phyloP scores from a whole-genome alignment of 2,329 filamentous ascomycete genomes.

The Bimuria novae-zelandiae region DNA sequence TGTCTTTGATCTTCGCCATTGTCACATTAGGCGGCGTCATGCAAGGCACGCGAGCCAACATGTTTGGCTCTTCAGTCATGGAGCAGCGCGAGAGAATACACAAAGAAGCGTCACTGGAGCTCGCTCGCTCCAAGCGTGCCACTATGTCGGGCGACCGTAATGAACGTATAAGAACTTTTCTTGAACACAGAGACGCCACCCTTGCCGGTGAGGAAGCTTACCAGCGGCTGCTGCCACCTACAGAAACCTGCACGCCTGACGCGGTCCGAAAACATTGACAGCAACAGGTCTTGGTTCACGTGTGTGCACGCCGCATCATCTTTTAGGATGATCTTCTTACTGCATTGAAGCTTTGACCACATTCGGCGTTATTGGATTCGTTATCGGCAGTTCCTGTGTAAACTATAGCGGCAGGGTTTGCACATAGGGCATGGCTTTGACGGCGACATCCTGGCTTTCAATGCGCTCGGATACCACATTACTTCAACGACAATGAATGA shows the following conservation, averaged over 20 bases:
- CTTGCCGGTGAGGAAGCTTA: conserved; percentile 51
- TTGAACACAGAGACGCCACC: conserved; percentile 59
- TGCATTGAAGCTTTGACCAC: conserved; percentile 1
- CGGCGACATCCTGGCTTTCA: conserved; percentile 19
- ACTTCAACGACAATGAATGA: conserved; percentile 20
- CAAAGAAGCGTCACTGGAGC: conserved; percentile 67
- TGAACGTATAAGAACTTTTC: conserved; percentile 73
- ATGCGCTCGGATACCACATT: conserved; percentile 31
- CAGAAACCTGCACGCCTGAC: conserved; percentile 53
- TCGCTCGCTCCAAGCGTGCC: conserved; percentile 61
- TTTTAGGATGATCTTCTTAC: conserved; percentile 4
- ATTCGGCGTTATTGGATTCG: conserved; percentile 13
- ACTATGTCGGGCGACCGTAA: conserved; percentile 54
- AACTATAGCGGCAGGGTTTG: conserved; percentile 22
- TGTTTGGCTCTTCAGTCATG: conserved; percentile 65
- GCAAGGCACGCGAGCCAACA: conserved; percentile 72
- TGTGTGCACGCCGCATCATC: conserved; percentile 5
- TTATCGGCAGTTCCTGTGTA: conserved; percentile 25
- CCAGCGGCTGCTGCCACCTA: conserved; percentile 51
- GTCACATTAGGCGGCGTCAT: conserved; percentile 71
- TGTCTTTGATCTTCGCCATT: conserved; percentile 70
- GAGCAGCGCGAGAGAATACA: conserved; percentile 69
- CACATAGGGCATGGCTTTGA: conserved; percentile 21
- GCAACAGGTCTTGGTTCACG: conserved; percentile 3
- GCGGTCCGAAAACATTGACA: conserved; percentile 38